Base-by-base conservation (phyloP, 1,284 basidiomycete genomes). In the Athelia sp. region DNA sequence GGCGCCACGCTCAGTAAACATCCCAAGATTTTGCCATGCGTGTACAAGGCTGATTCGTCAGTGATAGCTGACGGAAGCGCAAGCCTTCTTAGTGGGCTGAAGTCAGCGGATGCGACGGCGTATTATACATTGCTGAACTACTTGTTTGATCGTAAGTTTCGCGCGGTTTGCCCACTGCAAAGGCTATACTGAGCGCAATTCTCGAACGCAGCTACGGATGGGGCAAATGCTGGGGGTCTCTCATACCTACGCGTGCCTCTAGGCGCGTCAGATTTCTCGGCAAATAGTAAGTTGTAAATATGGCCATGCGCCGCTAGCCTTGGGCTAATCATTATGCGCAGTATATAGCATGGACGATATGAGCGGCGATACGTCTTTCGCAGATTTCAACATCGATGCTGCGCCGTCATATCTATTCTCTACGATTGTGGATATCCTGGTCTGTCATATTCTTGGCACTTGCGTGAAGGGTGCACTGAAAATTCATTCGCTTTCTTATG, bases 341-440 rank as follows among this genome's bases (percentile, higher is more conserved):
- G 78, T 62, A n/a, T 79, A 79, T 55, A 78, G 68, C 52, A 73
- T 70, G 53, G 75, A 78, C 50, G 73, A 77, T 52, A 62, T 55
- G 22, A 62, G 47, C 35, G 75, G 70, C 4, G 77, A 79, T 50
- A 71, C 70, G 6, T 60, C 68, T 18, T 62, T 79, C 29, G 67
- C 56, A 23, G 67, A 60, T 24, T 79, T 81, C 59, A 71, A 72
- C 50, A 70, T 78, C 52, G 69, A 72, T 51, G 62, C 57, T 15
- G 68, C 71, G 2, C 78, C 79, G 1, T 72, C 74, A 2, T 75
- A 76, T 54, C 60, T 79, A 1, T 79, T 78, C 58, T 70, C 70
- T 8, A 73, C 76, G 1, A 59, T 81, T 13, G 64, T 67, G 45
- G 79, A 81, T 55, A 80, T 81, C 50, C 52, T 65, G 44, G 26